Conservation (phyloP, 2,329 filamentous ascomycete genomes). For the Ceratocystiopsis minuta region DNA sequence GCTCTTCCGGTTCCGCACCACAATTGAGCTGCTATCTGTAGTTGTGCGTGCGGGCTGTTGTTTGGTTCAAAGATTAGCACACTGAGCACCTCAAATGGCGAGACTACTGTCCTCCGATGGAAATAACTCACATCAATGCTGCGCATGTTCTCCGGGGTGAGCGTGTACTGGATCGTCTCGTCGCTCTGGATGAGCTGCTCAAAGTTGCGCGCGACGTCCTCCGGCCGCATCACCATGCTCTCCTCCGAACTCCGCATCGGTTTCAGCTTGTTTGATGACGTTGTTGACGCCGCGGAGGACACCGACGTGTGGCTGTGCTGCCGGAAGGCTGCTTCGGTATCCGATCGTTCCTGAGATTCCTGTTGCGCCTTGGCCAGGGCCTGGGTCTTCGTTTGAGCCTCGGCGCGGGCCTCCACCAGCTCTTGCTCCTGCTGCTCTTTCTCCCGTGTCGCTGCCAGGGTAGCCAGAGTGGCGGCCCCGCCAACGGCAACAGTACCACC, state of each 20-base stretch:
- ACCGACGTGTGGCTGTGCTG: conserved; percentile 16
- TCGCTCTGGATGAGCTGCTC: conserved; percentile 69
- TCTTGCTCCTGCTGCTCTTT: neutral
- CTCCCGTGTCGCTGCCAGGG: too few relatives aligned
- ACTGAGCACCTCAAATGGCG: neutral
- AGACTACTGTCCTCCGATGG: too few relatives aligned
- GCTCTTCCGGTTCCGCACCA: conserved; percentile 25
- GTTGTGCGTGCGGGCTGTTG: too few relatives aligned
- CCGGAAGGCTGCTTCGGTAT: conserved; percentile 9
- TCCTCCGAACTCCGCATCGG: conserved; percentile 41
- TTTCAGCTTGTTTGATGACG: conserved; percentile 32
- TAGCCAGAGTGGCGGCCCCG: conserved; percentile 15
- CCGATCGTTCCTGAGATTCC: neutral
- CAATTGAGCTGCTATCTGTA: conserved; percentile 20
- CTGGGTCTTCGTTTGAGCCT: conserved; percentile 9
- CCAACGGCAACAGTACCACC: conserved; percentile 16
- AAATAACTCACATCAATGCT: conserved; percentile 46
- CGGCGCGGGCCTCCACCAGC: neutral
- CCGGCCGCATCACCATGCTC: conserved; percentile 26
- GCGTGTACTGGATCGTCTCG: conserved; percentile 65
- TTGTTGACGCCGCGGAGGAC: conserved; percentile 28
- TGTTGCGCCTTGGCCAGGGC: conserved; percentile 10
- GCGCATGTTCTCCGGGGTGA: conserved; percentile 65
- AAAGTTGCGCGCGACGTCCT: conserved; percentile 49
- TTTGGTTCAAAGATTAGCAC: neutral